Evolutionary conservation across 2,329 filamentous ascomycete species (phyloP).

Genomic region (Tolypocladium guangdongense): DNA sequence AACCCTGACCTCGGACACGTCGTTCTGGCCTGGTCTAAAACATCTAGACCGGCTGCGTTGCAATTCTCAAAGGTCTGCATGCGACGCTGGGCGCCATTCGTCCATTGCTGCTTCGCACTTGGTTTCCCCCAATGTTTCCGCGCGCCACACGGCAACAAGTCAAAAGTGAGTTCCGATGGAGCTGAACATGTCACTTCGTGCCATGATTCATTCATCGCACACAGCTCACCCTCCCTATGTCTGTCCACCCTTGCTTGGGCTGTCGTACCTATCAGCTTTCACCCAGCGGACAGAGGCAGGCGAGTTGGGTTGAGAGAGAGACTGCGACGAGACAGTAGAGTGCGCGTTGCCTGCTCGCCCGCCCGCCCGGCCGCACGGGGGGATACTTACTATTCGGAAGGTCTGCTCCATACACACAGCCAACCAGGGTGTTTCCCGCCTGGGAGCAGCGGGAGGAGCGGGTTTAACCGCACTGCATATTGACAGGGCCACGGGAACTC

Average conservation of each 20-base stretch:
- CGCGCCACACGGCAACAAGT: not conserved
- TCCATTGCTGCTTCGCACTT: not conserved
- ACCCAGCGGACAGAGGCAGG: not conserved
- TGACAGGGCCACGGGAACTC: constrained; percentile 12
- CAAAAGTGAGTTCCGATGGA: not conserved
- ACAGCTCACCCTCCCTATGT: not conserved
- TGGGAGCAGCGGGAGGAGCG: constrained; percentile 19
- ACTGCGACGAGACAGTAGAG: not conserved
- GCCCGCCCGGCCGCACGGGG: not conserved
- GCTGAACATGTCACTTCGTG: not conserved
- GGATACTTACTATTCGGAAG: not conserved
- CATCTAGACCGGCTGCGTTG: not conserved
- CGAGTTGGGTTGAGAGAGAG: not conserved
- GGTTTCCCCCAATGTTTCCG: not conserved
- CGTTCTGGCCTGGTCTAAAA: not conserved
- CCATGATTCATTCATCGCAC: not conserved
- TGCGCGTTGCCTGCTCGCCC: not conserved
- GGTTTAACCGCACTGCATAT: constrained; percentile 23
- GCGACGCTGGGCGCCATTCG: not conserved
- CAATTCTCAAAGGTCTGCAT: not conserved
- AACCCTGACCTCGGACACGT: not conserved
- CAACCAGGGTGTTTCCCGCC: constrained; percentile 6
- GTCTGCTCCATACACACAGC: not conserved
- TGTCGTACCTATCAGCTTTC: no score
- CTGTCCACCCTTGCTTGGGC: not conserved